Conservation (phyloP, 108 stramenopile species). For the Fistulifera solaris region DNA sequence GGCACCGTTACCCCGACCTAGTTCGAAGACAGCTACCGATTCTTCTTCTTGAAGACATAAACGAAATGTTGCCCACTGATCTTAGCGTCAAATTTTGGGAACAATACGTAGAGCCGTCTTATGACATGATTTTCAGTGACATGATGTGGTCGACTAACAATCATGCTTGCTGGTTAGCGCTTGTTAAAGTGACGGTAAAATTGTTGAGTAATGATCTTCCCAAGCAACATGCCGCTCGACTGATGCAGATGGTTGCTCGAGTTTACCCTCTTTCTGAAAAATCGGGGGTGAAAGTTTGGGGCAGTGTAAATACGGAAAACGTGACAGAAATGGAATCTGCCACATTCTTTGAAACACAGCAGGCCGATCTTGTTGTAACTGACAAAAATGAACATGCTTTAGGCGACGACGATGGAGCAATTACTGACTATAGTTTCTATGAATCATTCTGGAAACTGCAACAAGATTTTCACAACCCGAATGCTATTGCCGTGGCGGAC, state of each 20-base stretch:
- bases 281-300: constrained; percentile 64
- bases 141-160: constrained; percentile 27
- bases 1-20: too few relatives aligned
- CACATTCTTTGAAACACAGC: too few relatives aligned
- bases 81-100: constrained; percentile 37
- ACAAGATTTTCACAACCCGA: constrained; percentile 65
- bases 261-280: constrained; percentile 68
- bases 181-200: constrained; percentile 50
- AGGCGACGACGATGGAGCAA: background rate
- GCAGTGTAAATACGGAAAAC: constrained; percentile 35
- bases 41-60: constrained; percentile 50
- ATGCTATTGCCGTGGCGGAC: constrained; percentile 23
- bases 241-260: constrained; percentile 39
- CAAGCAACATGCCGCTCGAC: constrained; percentile 17
- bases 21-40: constrained; percentile 19
- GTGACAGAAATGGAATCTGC: constrained; percentile 16
- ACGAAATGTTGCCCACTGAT: constrained; percentile 33
- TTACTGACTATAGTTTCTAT: constrained; percentile 42
- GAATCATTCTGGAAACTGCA: constrained; percentile 72
- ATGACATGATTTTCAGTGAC: constrained; percentile 18
- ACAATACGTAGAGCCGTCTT: constrained; percentile 19
- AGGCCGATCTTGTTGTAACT: background rate
- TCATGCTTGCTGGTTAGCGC: constrained; percentile 24
- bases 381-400: background rate
- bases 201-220: constrained; percentile 26